Evolutionary conservation across 371 early-diverging fungal species (phyloP).

Genomic region (Dinochytrium kinnereticum): DNA sequence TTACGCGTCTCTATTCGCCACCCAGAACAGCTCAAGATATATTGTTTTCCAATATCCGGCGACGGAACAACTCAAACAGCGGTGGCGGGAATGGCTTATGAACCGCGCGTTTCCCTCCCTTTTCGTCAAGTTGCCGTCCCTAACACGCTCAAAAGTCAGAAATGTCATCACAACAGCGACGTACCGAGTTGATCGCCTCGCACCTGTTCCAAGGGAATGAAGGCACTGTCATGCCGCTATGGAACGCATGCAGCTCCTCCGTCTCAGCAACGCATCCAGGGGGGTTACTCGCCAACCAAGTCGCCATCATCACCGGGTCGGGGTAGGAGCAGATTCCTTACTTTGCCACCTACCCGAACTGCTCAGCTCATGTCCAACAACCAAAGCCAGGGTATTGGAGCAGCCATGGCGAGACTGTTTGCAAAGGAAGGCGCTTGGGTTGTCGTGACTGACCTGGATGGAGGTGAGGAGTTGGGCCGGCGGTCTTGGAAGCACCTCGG

Average conservation of each 20-base stretch:
- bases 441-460: constrained; percentile 74
- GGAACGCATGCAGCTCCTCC: not conserved
- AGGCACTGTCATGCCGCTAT: not conserved
- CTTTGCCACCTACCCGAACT: no score
- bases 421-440: constrained; percentile 65
- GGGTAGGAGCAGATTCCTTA: constrained; percentile 68
- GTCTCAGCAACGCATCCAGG: not conserved
- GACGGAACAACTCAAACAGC: no score
- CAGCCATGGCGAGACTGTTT: constrained; percentile 68
- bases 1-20: no score
- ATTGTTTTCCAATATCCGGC: no score
- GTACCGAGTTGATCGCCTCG: not conserved
- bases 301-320: constrained; percentile 78
- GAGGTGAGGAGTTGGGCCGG: not conserved
- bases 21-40: no score
- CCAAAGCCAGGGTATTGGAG: constrained; percentile 69
- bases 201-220: not conserved
- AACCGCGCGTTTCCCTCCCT: no score
- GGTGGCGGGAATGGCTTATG: no score
- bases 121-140: no score
- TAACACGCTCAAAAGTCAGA: no score
- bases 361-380: no score
- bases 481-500: not conserved
- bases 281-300: constrained; percentile 69
- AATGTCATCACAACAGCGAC: not conserved